Evolutionary conservation across 495 filamentous ascomycete species (phyloP).

Genomic region (Neurospora sp.): DNA sequence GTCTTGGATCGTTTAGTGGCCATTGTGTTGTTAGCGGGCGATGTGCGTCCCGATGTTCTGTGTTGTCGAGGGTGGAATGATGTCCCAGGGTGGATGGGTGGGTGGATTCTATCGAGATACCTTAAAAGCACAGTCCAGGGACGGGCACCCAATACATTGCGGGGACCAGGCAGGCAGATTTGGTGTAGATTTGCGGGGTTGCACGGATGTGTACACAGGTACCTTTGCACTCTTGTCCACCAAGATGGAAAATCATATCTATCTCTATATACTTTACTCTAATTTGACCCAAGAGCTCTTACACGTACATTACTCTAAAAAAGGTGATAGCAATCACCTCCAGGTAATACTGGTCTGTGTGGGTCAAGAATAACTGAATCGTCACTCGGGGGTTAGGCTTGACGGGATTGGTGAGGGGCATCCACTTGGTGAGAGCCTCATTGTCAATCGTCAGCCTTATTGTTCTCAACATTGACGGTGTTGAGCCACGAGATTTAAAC

Average conservation of each 20-base stretch:
- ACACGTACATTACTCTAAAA: neutral
- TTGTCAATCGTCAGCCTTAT: neutral
- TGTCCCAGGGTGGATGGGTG: neutral
- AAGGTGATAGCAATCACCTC: neutral
- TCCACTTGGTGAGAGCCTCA: neutral
- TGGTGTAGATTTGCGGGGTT: neutral
- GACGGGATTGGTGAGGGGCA: neutral
- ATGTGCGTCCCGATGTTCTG: neutral
- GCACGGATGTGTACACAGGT: neutral
- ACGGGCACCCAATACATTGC: neutral
- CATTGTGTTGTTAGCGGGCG: slow-evolving; percentile 20
- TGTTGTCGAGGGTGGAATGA: neutral
- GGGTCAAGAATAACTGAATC: neutral
- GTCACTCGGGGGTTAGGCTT: neutral
- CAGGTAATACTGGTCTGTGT: neutral
- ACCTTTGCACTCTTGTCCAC: neutral
- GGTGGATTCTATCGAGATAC: neutral
- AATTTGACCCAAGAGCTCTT: neutral
- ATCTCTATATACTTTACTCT: neutral
- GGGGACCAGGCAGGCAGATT: neutral
- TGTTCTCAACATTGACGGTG: neutral
- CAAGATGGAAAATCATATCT: neutral
- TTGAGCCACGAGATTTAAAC: neutral
- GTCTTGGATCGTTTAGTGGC: slow-evolving; percentile 32
- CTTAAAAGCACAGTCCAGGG: neutral